phyloP scores from a whole-genome alignment of 192 early-diverging fungal genomes.

The Lobosporangium transversale region DNA sequence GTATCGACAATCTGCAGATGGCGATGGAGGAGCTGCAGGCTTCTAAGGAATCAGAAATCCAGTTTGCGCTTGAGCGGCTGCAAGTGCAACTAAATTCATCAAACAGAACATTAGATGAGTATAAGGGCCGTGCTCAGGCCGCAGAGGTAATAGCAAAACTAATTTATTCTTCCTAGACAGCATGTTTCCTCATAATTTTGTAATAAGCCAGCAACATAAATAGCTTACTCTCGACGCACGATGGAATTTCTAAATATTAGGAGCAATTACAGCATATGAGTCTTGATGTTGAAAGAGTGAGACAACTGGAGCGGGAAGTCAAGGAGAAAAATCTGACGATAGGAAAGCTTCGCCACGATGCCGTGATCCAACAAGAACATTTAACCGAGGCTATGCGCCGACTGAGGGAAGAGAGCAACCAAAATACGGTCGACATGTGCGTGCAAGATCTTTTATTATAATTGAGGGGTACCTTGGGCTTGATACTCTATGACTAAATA shows the following conservation, averaged over 20 bases:
- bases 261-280: constrained; percentile 66
- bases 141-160: constrained; percentile 63
- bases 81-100: constrained; percentile 56
- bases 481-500: neutral
- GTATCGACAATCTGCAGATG: constrained; percentile 81
- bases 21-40: constrained; percentile 92
- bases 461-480: neutral
- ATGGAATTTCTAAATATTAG: too few species aligned
- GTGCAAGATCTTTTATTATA: neutral
- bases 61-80: constrained; percentile 67
- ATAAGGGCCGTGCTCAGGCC: constrained; percentile 57
- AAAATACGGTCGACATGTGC: constrained; percentile 82
- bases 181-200: too few species aligned
- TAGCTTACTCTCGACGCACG: too few species aligned
- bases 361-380: constrained; percentile 89
- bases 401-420: constrained; percentile 79
- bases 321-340: constrained; percentile 77
- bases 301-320: constrained; percentile 70
- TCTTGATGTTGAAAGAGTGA: constrained; percentile 58
- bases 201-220: too few species aligned
- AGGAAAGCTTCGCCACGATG: constrained; percentile 82
- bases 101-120: constrained; percentile 63
- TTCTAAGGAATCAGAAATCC: constrained; percentile 67
- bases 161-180: too few species aligned
- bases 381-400: constrained; percentile 92